Evolutionary conservation across 495 filamentous ascomycete species (phyloP).

Genomic region (Alectoria sarmentosa): DNA sequence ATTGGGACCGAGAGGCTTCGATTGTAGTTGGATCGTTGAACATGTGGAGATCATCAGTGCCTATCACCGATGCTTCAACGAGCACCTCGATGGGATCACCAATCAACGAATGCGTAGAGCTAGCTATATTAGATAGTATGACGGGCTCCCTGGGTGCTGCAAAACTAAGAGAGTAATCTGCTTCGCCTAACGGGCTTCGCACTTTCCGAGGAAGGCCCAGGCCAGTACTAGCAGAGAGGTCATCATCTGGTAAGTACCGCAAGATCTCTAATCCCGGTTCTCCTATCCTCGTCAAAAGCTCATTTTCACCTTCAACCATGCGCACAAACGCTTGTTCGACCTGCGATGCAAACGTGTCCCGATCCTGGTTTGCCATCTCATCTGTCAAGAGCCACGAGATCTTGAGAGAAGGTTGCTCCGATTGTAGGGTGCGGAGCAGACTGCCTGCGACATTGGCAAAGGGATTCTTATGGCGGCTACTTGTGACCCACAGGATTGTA

Average conservation of each 20-base stretch:
- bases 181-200: slow-evolving; percentile 6
- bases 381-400: slow-evolving; percentile 13
- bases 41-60: slow-evolving; percentile 1
- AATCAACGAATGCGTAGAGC: neutral
- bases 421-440: slow-evolving; percentile 21
- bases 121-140: slow-evolving; percentile 11
- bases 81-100: slow-evolving; percentile 4
- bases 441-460: slow-evolving; percentile 18
- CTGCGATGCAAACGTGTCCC: neutral
- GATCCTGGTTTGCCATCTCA: neutral
- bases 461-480: slow-evolving; percentile 3
- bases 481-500: slow-evolving; percentile 24
- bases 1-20: neutral
- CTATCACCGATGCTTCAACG: slow-evolving; percentile 20
- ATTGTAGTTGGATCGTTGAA: neutral
- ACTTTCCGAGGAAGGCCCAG: slow-evolving; percentile 2
- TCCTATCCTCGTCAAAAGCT: slow-evolving; percentile 9
- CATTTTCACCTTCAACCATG: neutral
- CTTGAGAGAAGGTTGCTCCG: slow-evolving; percentile 24
- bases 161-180: slow-evolving; percentile 14
- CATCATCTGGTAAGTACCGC: slow-evolving; percentile 25
- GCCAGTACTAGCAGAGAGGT: slow-evolving; percentile 19
- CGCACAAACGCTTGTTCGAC: neutral
- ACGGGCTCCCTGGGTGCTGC: slow-evolving; percentile 10
- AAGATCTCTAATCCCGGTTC: slow-evolving; percentile 7